Conservation (phyloP, 257 asterid species). For the Osmanthus fragrans region DNA sequence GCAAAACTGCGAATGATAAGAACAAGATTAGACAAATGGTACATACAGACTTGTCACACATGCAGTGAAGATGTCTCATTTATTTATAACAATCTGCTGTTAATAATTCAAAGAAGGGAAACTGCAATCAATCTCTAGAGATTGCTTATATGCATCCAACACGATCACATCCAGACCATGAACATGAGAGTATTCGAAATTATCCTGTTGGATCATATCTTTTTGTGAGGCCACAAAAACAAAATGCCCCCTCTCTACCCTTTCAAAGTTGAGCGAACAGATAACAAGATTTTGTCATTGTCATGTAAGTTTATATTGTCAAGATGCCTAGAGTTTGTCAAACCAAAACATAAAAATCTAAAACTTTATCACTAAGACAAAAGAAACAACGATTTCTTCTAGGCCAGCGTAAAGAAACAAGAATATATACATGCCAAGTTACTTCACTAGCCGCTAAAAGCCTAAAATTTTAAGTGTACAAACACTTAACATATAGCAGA, state of each 20-base stretch:
- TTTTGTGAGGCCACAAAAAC: not conserved
- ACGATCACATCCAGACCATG: not conserved
- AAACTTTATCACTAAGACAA: too few species aligned
- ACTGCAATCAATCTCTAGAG: not conserved
- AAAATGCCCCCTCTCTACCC: not conserved
- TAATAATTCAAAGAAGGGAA: not conserved
- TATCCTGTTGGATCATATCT: not conserved
- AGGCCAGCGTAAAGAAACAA: not conserved
- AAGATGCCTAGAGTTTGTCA: not conserved
- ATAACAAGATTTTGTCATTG: not conserved
- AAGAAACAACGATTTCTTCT: not conserved
- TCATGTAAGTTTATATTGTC: not conserved
- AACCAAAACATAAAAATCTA: not conserved
- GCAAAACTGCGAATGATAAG: conserved; percentile 60
- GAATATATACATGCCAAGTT: not conserved
- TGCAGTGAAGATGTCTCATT: not conserved
- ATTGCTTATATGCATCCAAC: not conserved
- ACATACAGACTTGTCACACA: not conserved
- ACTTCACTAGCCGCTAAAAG: not conserved
- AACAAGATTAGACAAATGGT: conserved; percentile 6
- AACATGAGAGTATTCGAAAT: not conserved
- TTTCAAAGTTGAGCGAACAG: not conserved
- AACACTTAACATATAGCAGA: not conserved
- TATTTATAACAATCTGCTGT: not conserved
- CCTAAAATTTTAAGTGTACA: not conserved